Conservation (phyloP, 2,329 filamentous ascomycete genomes). For the Pezicula neosporulosa region DNA sequence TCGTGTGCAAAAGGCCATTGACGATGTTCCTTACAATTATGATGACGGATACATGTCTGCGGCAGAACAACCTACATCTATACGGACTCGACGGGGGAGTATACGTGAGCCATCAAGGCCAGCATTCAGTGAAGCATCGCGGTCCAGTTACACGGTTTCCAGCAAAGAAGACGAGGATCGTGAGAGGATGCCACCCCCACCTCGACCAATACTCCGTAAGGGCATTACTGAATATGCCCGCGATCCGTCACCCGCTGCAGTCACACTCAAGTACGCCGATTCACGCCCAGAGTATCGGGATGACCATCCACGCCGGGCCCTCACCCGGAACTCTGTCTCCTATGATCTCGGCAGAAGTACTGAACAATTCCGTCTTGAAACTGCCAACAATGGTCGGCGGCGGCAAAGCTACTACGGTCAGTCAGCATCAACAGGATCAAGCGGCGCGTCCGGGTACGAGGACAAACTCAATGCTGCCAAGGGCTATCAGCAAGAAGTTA, state of each 20-base stretch:
- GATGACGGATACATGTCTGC: constrained; percentile 23
- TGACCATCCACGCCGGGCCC: constrained; percentile 14
- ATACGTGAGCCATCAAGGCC: constrained; percentile 16
- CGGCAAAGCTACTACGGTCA: constrained; percentile 24
- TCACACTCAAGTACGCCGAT: neutral
- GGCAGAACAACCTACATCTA: constrained; percentile 13
- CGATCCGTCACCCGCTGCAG: neutral
- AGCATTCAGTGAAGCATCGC: neutral
- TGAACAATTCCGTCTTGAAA: constrained; percentile 16
- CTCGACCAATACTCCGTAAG: constrained; percentile 13
- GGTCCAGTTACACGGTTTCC: neutral
- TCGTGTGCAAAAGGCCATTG: constrained; percentile 4
- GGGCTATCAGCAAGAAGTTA: constrained; percentile 53
- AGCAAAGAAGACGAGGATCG: constrained; percentile 17
- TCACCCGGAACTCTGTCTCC: constrained; percentile 21
- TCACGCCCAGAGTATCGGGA: constrained; percentile 10
- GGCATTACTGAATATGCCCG: constrained; percentile 6
- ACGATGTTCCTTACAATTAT: constrained; percentile 9
- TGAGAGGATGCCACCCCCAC: constrained; percentile 24
- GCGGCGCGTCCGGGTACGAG: constrained; percentile 31
- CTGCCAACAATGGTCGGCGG: constrained; percentile 21
- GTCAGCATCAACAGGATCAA: constrained; percentile 8
- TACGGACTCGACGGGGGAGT: constrained; percentile 14
- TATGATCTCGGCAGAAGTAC: constrained; percentile 19
- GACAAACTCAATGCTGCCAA: constrained; percentile 35